phyloP scores from a whole-genome alignment of 768 basidiomycete species.

The Pleurotus tuber-regium region DNA sequence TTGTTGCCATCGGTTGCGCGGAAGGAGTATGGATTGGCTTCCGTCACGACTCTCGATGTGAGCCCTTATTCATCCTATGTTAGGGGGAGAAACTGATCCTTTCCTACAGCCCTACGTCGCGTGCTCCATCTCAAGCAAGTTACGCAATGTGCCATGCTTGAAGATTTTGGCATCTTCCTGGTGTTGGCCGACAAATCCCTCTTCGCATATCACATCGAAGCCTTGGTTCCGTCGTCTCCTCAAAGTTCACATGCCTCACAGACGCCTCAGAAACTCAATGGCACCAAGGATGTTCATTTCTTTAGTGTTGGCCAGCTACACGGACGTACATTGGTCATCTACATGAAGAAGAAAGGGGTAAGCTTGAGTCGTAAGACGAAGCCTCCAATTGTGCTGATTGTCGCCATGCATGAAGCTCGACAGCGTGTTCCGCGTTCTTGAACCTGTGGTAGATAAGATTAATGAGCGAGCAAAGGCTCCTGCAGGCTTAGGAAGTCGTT shows the following conservation, averaged over 20 bases:
- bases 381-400: slow-evolving; percentile 1
- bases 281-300: slow-evolving; percentile 91
- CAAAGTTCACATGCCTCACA: slow-evolving; percentile 65
- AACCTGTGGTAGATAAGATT: slow-evolving; percentile 90
- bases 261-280: slow-evolving; percentile 87
- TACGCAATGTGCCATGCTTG: slow-evolving; percentile 93
- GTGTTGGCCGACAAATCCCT: slow-evolving; percentile 93
- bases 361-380: no score
- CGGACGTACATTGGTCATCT: slow-evolving; percentile 87
- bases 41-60: slow-evolving; percentile 84
- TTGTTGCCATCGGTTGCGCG: slow-evolving; percentile 92
- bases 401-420: slow-evolving; percentile 48
- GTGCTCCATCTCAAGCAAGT: slow-evolving; percentile 93
- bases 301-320: slow-evolving; percentile 90
- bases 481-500: slow-evolving; percentile 66
- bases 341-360: slow-evolving; percentile 93
- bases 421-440: slow-evolving; percentile 95
- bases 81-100: background rate
- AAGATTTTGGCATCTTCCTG: slow-evolving; percentile 95
- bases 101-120: slow-evolving; percentile 75
- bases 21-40: slow-evolving; percentile 99
- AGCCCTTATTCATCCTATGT: slow-evolving; percentile 19
- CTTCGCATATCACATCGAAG: slow-evolving; percentile 95
- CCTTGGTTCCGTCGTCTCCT: slow-evolving; percentile 85
- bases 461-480: slow-evolving; percentile 73